Percentiles rank a stretch among this genome's conserved stretches.
Evolutionary conservation across 805 yeast genomes (phyloP).

Genomic region (Wickerhamomyces bovis): DNA sequence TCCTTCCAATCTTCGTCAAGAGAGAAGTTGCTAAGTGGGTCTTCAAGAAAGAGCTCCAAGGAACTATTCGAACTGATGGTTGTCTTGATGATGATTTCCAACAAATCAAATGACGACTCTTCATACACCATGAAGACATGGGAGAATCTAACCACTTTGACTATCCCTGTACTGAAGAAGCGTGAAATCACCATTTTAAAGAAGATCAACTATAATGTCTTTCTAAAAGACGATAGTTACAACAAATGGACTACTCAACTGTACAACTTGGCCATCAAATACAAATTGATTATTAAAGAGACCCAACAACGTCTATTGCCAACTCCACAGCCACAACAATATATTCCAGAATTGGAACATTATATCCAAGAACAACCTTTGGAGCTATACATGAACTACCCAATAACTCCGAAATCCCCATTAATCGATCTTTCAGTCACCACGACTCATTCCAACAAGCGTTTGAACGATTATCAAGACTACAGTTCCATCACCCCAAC

Average conservation of each 20-base stretch:
- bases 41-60: background rate
- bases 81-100: constrained; percentile 29
- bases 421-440: constrained; percentile 2
- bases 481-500: background rate
- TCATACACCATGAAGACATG: constrained; percentile 47
- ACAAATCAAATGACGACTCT: constrained; percentile 44
- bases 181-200: constrained; percentile 18
- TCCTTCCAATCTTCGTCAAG: constrained; percentile 7
- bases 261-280: constrained; percentile 3
- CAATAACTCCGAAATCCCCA: constrained; percentile 22
- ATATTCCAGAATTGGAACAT: background rate
- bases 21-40: constrained; percentile 8
- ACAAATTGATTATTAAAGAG: constrained; percentile 3
- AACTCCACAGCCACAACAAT: background rate
- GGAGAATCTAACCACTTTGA: constrained; percentile 26
- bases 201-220: constrained; percentile 19
- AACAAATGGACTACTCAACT: constrained; percentile 9
- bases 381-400: constrained; percentile 2
- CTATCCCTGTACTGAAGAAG: constrained; percentile 8
- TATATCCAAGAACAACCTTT: background rate
- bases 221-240: constrained; percentile 11
- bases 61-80: constrained; percentile 25
- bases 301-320: constrained; percentile 1
- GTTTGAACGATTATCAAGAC: background rate
- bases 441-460: background rate